Evolutionary conservation across 768 basidiomycete species (phyloP).

Genomic region (Royoungia palumana): DNA sequence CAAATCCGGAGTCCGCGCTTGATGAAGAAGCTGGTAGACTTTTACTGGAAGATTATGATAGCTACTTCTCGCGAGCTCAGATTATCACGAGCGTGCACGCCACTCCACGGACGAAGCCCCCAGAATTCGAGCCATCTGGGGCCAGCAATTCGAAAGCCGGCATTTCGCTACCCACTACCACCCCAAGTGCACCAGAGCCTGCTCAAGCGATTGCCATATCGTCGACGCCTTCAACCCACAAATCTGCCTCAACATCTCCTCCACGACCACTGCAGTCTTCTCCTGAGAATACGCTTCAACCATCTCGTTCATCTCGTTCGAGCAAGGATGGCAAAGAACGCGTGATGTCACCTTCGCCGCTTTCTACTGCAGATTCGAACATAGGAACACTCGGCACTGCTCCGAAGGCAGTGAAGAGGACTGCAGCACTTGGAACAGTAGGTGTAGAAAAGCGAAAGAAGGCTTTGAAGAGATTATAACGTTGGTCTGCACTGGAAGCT

Average conservation of each 20-base stretch:
- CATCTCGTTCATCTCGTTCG: conserved; percentile 33
- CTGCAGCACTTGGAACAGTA: conserved; percentile 50
- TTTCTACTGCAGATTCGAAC: conserved; percentile 71
- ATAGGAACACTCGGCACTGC: conserved; percentile 40
- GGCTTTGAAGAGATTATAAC: conserved; percentile 73
- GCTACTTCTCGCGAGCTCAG: conserved; percentile 81
- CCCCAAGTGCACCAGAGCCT: conserved; percentile 22
- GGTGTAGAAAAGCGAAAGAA: conserved; percentile 86
- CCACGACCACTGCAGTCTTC: conserved; percentile 37
- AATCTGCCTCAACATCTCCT: conserved; percentile 40
- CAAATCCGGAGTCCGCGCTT: conserved; percentile 93
- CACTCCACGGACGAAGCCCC: conserved; percentile 69
- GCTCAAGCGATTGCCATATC: conserved; percentile 38
- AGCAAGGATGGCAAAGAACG: conserved; percentile 49
- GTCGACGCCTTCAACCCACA: conserved; percentile 38
- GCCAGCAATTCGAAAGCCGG: conserved; percentile 21
- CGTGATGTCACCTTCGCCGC: conserved; percentile 64
- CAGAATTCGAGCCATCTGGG: conserved; percentile 60
- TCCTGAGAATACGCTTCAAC: conserved; percentile 40
- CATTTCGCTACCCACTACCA: conserved; percentile 11
- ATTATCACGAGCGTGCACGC: conserved; percentile 92
- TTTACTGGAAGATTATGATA: conserved; percentile 83
- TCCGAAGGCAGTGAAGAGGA: conserved; percentile 66
- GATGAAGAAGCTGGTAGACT: conserved; percentile 96
- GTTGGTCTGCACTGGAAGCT: conserved; percentile 2